Evolutionary conservation across 805 yeast species (phyloP), one percentile per base, ranked within the genome.

Genomic region (Saturnispora sekii): DNA sequence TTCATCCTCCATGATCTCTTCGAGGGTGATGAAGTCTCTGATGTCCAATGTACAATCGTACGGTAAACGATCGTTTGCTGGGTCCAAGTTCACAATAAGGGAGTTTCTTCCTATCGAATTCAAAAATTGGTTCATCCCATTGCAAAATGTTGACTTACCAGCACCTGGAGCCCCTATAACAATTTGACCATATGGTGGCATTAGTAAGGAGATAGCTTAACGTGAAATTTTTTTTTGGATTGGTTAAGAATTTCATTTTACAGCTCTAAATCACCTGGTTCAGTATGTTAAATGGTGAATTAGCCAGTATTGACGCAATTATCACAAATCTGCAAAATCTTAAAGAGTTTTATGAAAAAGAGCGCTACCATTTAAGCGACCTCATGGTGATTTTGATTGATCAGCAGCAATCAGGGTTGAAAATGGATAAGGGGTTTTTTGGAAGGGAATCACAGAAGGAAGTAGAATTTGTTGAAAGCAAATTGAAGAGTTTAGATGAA

Each of bases 161-260:
- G 95, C 75, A 1, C 98, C 99, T 0, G 99, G 99, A 0, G 98
- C 97, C 0, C 99, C 99, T 33, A 93, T 87, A 9, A 90, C 89
- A 9, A 93, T 76, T 64, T 93, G 96, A 3, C 95, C 96, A 62
- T 84, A 84, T 11, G 67, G 65, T 8, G 79, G 68, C 80, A 76
- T 48, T 37, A 30, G 8, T 36, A 35, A 35, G 32, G 12, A 38
- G 6, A 32, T 17, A 9, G n/a, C 17, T 31, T n/a, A 31, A 12
- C 28, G 31, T 14, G 21, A 30, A 30, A 29, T 31, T 32, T 21
- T 37, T 31, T 43, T 43, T 15, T 41, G 12, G 36, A 34, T n/a
- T 26, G 12, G 16, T 35, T 18, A 9, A 26, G 10, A 18, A 31
- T 31, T 14, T 33, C 16, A 17, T 31, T 38, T 30, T 11, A 11